Evolutionary conservation across 441 rosid species (phyloP), one percentile per base, ranked within the genome.

Genomic region (Mallotus japonicus): DNA sequence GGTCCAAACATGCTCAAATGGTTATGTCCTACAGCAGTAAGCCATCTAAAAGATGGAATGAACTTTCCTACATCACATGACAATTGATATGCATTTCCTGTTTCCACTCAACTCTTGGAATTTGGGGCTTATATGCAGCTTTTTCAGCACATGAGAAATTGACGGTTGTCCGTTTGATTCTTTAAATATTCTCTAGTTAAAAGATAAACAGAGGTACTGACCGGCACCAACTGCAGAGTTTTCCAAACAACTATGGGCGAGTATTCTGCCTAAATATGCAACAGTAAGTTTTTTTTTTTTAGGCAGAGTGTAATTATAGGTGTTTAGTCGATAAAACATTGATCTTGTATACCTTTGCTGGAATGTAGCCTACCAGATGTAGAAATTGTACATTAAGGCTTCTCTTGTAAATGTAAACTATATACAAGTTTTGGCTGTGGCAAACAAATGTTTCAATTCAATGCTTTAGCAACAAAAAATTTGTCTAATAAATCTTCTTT

Each of bases 1-100:
- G 96, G 97, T 47, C 82, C 89, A 56, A 89, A 86, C 88, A 73
- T 84, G 82, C 84, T 87, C 74, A 87, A 77, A 77, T 92, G 97
- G 97, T 76, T 92, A 32, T 86, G 88, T 66, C 96, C 97, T 49
- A 81, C 88, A 50, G 80, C 88, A 57, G 67, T 80, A 34, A 73
- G 85, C 84, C 90, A 92, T 76, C 82, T 87, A 34, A 85, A 86
- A 79, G 96, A 87, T 22, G 94, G 92, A 71, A 74, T 76, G 56
- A 73, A 68, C 83, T 88, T 89, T 79, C 86, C 84, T 19, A 72
- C 89, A 12, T 75, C 82, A 51, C 86, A 84, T 66, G 82, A 86
- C 40, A 75, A 83, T 76, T 89, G 63, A 51, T 73, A 74, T 44
- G 51, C 67, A 74, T 47, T 59, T 62, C 65, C 14, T 20, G 22